Base-by-base conservation (phyloP, 305 asterid species). In the Salvia sclarea region DNA sequence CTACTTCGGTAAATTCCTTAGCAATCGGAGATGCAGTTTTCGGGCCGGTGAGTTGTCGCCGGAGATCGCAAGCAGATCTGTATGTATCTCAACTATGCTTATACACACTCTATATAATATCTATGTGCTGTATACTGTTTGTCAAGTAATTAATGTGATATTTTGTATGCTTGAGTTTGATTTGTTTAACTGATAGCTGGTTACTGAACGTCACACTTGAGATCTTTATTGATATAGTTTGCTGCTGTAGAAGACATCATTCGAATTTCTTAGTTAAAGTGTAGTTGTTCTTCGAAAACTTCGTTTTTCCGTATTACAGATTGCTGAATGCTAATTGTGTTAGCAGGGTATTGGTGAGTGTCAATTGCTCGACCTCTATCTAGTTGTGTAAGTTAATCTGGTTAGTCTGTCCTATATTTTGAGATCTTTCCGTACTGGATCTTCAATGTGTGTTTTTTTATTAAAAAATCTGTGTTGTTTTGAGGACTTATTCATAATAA, bases 11-110 rank as follows among this genome's bases (percentile, higher is more conserved):
- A 48, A 54, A 21, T 59, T 14, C 48, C 30, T 11, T 66, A 18
- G 62, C 69, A 47, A 48, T 69, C 75, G 76, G 56, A 44, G 64
- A 65, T 79, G 82, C 76, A 72, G 71, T 70, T 61, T 71, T 63
- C 68, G 24, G 76, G 77, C 80, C 79, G 83, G 80, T 79, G 84
- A 83, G 58, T 75, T 56, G 61, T 76, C 66, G 80, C 80, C 64
- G 82, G 84, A 78, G 84, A 79, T 84, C 78, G 76, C 76, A 16
- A 12, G 63, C 78, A 78, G 93, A 84, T 86, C 90, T 86, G 88
- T 84, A 61, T 66, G 81, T 72, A 5, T 52, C 24, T 62, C 56
- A 7, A 1, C 65, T 68, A 71, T 63, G 24, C 71, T n/a, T 61
- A 33, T n/a, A 16, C 31, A 7, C 44, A 48, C 76, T 66, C 28